Base-by-base conservation (phyloP, 371 early-diverging fungal genomes). In the Mycotypha africana region DNA sequence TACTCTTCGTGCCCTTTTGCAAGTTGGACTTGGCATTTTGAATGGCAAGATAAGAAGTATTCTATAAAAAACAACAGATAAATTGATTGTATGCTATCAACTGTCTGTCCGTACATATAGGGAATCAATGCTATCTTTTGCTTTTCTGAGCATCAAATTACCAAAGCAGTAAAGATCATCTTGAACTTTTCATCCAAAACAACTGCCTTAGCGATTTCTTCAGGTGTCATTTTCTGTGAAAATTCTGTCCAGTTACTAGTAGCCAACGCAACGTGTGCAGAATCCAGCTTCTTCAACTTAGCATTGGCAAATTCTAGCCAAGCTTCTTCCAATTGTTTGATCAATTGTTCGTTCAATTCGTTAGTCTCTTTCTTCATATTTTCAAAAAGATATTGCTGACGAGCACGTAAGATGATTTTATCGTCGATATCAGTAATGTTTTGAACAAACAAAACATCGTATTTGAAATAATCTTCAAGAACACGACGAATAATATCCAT, bases 361-460 rank as follows among this genome's bases (percentile, higher is more conserved):
- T 47, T 44, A 12, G 57, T 72, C n/a, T 70, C 59, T 6, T 59
- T 51, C 39, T 74, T 75, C 49, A 78, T 79, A 42, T 83, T 58
- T 20, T 79, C 67, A 58, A 92, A 88, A 37, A 98, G 72, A 60
- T 88, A 74, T 51, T 84, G 84, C 46, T 94, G 92, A 23, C 98
- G 85, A 26, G 97, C 94, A 28, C 88, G 82, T 45, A 92, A 54
- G 56, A 97, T 97, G 59, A 97, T 96, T 88, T 99, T 99, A 65
- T 99, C 99, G 63, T 99, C 99, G 61, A 99, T 95, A 69, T 99
- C 98, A 26, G 99, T 99, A 42, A 99, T 89, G 64, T 99, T 99
- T 89, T 98, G 98, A 33, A 99, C 97, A 69, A 92, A 90, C 19
- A 79, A 71, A 37, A 99, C 91, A 51, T 98, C 86, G 73, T 97